Conservation (phyloP, 2,329 filamentous ascomycete genomes). For the Epichloe gansuensis region DNA sequence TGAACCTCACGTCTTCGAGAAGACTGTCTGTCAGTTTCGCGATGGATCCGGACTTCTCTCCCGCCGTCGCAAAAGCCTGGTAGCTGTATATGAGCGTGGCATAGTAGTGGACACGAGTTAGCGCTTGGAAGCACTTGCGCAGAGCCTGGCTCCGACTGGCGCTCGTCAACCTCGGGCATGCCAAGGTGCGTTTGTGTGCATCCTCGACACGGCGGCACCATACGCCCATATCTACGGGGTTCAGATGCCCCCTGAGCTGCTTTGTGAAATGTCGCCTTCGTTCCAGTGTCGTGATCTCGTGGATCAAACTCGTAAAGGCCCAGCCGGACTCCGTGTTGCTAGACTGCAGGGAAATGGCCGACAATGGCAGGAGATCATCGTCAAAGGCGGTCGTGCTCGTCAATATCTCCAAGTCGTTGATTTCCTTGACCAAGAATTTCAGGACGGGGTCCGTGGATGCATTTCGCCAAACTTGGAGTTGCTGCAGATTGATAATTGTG, state of each 20-base stretch:
- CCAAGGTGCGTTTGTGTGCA: background rate
- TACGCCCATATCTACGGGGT: slow-evolving; percentile 1
- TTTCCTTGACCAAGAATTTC: slow-evolving; percentile 6
- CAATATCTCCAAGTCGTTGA: slow-evolving; percentile 5
- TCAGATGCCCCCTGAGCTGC: background rate
- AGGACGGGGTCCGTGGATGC: slow-evolving; percentile 1
- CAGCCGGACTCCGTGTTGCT: slow-evolving; percentile 2
- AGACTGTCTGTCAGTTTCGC: background rate
- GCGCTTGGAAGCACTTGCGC: slow-evolving; percentile 8
- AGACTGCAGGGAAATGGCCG: background rate
- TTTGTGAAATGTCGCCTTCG: background rate
- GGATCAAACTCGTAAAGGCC: slow-evolving; percentile 5
- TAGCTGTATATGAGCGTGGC: slow-evolving; percentile 11
- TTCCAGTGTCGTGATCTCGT: slow-evolving; percentile 3
- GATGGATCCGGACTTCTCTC: background rate
- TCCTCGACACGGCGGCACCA: slow-evolving; percentile 1
- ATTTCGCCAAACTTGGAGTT: background rate
- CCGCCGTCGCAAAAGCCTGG: slow-evolving; percentile 7
- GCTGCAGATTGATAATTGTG: slow-evolving; percentile 1
- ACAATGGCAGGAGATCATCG: background rate
- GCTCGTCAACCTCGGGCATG: slow-evolving; percentile 6
- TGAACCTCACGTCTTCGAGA: slow-evolving; percentile 1
- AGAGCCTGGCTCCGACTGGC: slow-evolving; percentile 2
- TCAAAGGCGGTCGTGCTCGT: slow-evolving; percentile 4
- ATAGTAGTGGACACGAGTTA: slow-evolving; percentile 9